Conservation (phyloP, 495 filamentous ascomycete genomes). For the Platismatia glauca region DNA sequence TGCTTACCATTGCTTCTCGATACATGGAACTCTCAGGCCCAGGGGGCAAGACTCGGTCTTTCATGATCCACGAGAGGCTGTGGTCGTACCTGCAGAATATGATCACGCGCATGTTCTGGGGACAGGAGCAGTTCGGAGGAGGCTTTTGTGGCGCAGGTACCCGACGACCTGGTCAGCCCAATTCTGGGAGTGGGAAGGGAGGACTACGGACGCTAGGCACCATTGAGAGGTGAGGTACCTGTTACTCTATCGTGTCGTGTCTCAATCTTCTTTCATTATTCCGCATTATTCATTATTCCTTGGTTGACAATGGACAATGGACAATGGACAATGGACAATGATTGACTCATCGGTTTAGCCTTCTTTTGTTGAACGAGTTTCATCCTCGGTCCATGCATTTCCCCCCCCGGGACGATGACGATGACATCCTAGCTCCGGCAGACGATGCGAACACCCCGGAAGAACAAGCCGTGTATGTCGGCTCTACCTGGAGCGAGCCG, state of each 20-base stretch:
- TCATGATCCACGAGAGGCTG: conserved; percentile 90
- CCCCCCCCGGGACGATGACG: conserved; percentile 74
- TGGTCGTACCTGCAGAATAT: conserved; percentile 91
- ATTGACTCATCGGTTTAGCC: too few species aligned
- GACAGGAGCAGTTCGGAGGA: conserved; percentile 86
- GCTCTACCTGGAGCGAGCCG: conserved; percentile 71
- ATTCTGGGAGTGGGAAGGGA: conserved; percentile 53
- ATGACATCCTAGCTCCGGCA: conserved; percentile 46
- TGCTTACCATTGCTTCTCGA: conserved; percentile 82
- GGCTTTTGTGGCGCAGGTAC: conserved; percentile 72
- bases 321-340: too few species aligned
- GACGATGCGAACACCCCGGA: conserved; percentile 32
- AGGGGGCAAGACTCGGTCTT: conserved; percentile 72
- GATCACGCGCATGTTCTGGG: conserved; percentile 91
- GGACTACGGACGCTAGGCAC: conserved; percentile 83
- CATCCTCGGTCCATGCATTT: conserved; percentile 93
- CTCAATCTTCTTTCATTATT: too few species aligned
- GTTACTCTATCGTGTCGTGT: too few species aligned
- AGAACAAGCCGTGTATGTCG: conserved; percentile 1
- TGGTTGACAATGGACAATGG: too few species aligned
- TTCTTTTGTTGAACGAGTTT: conserved; percentile 93
- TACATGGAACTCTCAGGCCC: conserved; percentile 72
- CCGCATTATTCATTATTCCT: too few species aligned
- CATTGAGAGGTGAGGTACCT: conserved; percentile 78
- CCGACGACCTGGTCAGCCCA: conserved; percentile 41